Evolutionary conservation across 805 yeast species (phyloP).

Genomic region (Blastobotrys chiropterorum): DNA sequence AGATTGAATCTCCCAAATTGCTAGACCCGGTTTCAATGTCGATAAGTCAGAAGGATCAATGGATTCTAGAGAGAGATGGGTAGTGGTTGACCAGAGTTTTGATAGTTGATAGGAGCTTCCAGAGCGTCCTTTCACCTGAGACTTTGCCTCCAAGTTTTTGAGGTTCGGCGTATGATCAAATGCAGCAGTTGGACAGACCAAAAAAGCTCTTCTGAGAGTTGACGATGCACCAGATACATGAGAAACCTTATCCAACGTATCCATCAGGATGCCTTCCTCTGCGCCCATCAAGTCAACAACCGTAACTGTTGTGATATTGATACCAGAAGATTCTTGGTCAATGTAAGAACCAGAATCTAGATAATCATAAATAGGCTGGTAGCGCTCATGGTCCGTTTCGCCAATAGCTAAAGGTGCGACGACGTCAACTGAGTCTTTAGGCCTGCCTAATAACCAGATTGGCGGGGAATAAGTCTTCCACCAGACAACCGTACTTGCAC

Average conservation of each 20-base stretch:
- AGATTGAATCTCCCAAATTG: slow-evolving; percentile 20
- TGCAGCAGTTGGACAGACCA: slow-evolving; percentile 28
- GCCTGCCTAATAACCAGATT: slow-evolving; percentile 60
- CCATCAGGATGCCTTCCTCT: slow-evolving; percentile 25
- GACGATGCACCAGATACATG: slow-evolving; percentile 1
- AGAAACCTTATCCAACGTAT: slow-evolving; percentile 17
- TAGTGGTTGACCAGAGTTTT: slow-evolving; percentile 23
- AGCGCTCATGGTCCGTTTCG: slow-evolving; percentile 10
- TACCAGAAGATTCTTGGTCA: not conserved
- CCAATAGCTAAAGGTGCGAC: slow-evolving; percentile 16
- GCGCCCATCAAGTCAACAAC: slow-evolving; percentile 49
- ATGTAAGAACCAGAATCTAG: slow-evolving; percentile 7
- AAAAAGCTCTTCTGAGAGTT: slow-evolving; percentile 10
- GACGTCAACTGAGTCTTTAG: slow-evolving; percentile 20
- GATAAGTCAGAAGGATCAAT: slow-evolving; percentile 44
- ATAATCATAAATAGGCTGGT: slow-evolving; percentile 12
- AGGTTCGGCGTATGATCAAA: slow-evolving; percentile 2
- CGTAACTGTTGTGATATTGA: not conserved
- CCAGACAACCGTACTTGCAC: slow-evolving; percentile 49
- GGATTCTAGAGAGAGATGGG: slow-evolving; percentile 71
- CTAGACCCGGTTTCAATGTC: slow-evolving; percentile 53
- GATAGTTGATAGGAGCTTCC: slow-evolving; percentile 7
- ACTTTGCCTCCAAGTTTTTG: not conserved
- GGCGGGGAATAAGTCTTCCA: slow-evolving; percentile 97
- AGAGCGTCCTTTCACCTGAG: not conserved